Percentiles rank a stretch among this genome's conserved stretches.
Conservation (phyloP, 306 rosid genomes). For the Senna tora region DNA sequence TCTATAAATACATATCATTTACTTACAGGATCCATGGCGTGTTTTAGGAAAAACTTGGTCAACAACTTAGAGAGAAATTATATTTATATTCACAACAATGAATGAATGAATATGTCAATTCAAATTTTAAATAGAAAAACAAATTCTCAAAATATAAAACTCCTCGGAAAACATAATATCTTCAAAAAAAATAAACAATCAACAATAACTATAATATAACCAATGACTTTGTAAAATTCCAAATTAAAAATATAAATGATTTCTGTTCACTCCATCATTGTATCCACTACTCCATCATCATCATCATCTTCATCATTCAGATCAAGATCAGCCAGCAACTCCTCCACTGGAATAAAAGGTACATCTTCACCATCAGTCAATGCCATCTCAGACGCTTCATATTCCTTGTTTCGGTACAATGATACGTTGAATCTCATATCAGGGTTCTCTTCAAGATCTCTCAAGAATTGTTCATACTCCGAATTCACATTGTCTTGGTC, state of each 20-base stretch:
- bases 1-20: no score
- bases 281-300: no score
- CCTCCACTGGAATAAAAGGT: conserved; percentile 67
- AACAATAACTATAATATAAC: neutral
- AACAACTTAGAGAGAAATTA: no score
- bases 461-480: conserved; percentile 67
- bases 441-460: conserved; percentile 72
- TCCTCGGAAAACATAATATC: no score
- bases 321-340: conserved; percentile 74
- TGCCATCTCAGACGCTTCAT: conserved; percentile 64
- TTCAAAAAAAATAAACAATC: no score
- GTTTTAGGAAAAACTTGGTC: no score
- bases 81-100: no score
- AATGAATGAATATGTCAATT: no score
- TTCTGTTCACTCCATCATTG: conserved; percentile 50
- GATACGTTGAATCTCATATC: conserved; percentile 60
- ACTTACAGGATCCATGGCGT: no score
- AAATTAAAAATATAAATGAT: conserved; percentile 4
- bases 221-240: neutral
- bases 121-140: no score
- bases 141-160: no score
- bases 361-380: conserved; percentile 69
- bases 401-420: conserved; percentile 58
- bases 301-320: conserved; percentile 53
- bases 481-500: conserved; percentile 52